Conservation (phyloP, 192 early-diverging fungal genomes). For the Coemansia sp. region DNA sequence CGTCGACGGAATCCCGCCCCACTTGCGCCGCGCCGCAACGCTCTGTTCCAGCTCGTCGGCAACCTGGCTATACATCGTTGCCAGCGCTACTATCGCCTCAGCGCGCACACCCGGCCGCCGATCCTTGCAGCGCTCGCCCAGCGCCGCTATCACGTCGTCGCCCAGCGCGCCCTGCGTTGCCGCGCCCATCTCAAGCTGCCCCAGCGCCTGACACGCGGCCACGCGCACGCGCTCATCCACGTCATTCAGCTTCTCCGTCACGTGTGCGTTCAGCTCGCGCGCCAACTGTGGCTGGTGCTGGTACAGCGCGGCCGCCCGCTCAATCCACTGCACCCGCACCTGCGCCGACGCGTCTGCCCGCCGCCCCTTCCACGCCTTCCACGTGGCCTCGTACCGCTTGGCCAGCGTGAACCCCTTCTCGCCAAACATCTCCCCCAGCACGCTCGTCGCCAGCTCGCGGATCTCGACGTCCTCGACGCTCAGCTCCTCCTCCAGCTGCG, state of each 20-base stretch:
- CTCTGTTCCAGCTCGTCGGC: slow-evolving; percentile 68
- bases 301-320: slow-evolving; percentile 59
- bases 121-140: slow-evolving; percentile 84
- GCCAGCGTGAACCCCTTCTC: slow-evolving; percentile 68
- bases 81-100: slow-evolving; percentile 72
- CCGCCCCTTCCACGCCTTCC: slow-evolving; percentile 83
- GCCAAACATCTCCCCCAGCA: slow-evolving; percentile 85
- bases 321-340: slow-evolving; percentile 74
- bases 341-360: slow-evolving; percentile 63
- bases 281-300: slow-evolving; percentile 67
- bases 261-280: slow-evolving; percentile 62
- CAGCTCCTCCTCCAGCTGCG: slow-evolving; percentile 90
- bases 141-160: slow-evolving; percentile 54
- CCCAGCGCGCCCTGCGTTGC: slow-evolving; percentile 55
- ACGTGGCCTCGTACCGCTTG: slow-evolving; percentile 69
- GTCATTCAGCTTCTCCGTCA: slow-evolving; percentile 72
- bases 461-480: slow-evolving; percentile 72
- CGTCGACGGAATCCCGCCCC: slow-evolving; percentile 78
- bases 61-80: slow-evolving; percentile 67
- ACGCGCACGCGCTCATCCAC: slow-evolving; percentile 90
- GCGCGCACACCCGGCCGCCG: slow-evolving; percentile 72
- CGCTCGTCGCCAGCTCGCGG: slow-evolving; percentile 69
- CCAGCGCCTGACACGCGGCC: slow-evolving; percentile 65
- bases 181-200: slow-evolving; percentile 60
- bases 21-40: slow-evolving; percentile 59